phyloP scores from a whole-genome alignment of 2,329 filamentous ascomycete species.

The Domatiomyces globalis region DNA sequence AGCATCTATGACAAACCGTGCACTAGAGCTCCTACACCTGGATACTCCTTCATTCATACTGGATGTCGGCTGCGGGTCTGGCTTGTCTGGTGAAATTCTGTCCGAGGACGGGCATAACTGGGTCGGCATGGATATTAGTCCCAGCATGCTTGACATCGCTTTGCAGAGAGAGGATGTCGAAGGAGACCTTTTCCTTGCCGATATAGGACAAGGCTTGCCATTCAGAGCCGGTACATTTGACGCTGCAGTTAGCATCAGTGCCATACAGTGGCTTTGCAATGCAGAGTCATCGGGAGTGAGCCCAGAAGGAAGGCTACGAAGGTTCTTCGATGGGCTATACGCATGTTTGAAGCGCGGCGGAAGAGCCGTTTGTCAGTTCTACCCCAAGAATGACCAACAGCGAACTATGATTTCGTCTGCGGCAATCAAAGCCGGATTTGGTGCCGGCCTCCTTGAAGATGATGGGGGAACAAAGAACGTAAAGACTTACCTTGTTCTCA shows the following conservation, averaged over 20 bases:
- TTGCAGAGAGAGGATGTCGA: constrained; percentile 73
- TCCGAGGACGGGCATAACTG: constrained; percentile 75
- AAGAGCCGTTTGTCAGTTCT: constrained; percentile 90
- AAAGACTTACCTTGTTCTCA: constrained; percentile 91
- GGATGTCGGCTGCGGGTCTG: constrained; percentile 91
- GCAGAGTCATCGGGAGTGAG: constrained; percentile 56
- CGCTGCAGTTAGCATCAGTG: constrained; percentile 84
- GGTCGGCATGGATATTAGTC: constrained; percentile 93
- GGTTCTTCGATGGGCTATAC: constrained; percentile 91
- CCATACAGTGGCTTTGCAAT: constrained; percentile 98
- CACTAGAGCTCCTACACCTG: constrained; percentile 80
- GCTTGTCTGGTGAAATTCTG: constrained; percentile 85
- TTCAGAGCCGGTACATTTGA: constrained; percentile 89
- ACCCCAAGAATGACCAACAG: constrained; percentile 89
- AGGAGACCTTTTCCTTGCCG: constrained; percentile 82
- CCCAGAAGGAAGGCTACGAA: constrained; percentile 58
- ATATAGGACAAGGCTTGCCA: constrained; percentile 89
- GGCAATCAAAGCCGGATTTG: constrained; percentile 86
- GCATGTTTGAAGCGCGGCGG: constrained; percentile 69
- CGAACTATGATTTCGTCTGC: constrained; percentile 82
- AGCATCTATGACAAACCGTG: constrained; percentile 82
- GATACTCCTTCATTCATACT: constrained; percentile 70
- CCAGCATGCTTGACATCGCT: constrained; percentile 93
- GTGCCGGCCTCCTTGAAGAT: constrained; percentile 86
- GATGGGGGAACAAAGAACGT: constrained; percentile 92